phyloP scores from a whole-genome alignment of 2,329 filamentous ascomycete genomes.

The Apiospora arundinis region DNA sequence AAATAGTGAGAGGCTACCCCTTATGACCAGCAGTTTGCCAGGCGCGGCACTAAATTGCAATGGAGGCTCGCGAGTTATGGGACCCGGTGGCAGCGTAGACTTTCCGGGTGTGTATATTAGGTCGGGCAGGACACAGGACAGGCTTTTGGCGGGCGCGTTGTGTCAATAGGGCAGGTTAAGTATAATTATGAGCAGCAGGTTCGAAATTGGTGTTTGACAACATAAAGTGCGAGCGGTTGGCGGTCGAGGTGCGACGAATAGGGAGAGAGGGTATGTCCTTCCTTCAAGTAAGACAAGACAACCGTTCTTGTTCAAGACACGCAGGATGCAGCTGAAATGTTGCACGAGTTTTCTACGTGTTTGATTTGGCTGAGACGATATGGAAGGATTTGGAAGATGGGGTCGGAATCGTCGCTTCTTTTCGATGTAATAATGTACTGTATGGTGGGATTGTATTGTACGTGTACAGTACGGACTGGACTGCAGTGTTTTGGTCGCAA shows the following conservation, averaged over 20 bases:
- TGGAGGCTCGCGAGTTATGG: neutral
- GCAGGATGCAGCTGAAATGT: slow-evolving; percentile 20
- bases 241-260: slow-evolving; percentile 7
- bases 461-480: neutral
- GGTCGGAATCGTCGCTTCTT: neutral
- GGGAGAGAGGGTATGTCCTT: neutral
- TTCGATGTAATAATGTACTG: neutral
- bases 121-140: neutral
- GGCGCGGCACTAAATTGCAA: slow-evolving; percentile 15
- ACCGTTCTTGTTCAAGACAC: slow-evolving; percentile 20
- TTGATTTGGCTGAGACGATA: slow-evolving; percentile 5
- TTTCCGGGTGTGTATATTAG: slow-evolving; percentile 12
- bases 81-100: neutral
- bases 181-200: slow-evolving; percentile 18
- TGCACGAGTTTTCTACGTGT: slow-evolving; percentile 15
- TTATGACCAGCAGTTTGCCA: slow-evolving; percentile 16
- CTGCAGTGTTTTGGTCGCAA: neutral
- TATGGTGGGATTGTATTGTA: no score
- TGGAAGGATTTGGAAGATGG: slow-evolving; percentile 1
- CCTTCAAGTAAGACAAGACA: neutral
- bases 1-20: slow-evolving; percentile 5
- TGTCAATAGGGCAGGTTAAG: slow-evolving; percentile 19
- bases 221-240: slow-evolving; percentile 11
- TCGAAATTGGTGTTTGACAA: slow-evolving; percentile 11
- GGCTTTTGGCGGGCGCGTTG: slow-evolving; percentile 2